phyloP scores from a whole-genome alignment of 805 yeast genomes.

The Metschnikowia noctiluminum region DNA sequence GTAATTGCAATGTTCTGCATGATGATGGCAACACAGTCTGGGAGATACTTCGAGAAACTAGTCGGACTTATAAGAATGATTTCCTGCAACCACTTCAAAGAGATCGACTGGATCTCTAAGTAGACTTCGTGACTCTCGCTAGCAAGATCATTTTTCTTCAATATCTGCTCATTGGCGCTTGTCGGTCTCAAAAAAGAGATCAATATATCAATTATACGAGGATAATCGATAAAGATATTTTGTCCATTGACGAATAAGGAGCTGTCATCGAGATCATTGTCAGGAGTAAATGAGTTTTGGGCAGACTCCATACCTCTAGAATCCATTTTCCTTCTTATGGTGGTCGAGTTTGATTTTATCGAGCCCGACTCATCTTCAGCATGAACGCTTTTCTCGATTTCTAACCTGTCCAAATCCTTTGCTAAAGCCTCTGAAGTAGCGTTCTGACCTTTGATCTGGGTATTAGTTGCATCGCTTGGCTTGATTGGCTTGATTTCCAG shows the following conservation, averaged over 20 bases:
- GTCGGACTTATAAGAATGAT: constrained; percentile 70
- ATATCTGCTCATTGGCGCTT: constrained; percentile 8
- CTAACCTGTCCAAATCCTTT: background rate
- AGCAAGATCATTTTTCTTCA: constrained; percentile 24
- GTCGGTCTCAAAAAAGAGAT: constrained; percentile 64
- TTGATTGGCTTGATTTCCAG: background rate
- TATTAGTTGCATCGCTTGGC: background rate
- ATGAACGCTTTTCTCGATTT: background rate
- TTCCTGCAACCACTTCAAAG: constrained; percentile 77
- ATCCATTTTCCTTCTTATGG: constrained; percentile 19
- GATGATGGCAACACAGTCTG: constrained; percentile 68
- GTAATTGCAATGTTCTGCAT: constrained; percentile 41
- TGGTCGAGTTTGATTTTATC: constrained; percentile 25
- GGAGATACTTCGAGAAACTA: constrained; percentile 69
- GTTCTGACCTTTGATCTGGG: background rate
- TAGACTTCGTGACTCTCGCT: constrained; percentile 38
- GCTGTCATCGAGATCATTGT: constrained; percentile 21
- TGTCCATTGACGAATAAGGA: constrained; percentile 47
- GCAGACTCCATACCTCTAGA: constrained; percentile 1
- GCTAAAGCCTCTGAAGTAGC: background rate
- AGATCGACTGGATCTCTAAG: constrained; percentile 69
- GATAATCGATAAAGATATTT: constrained; percentile 76
- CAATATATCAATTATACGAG: constrained; percentile 75
- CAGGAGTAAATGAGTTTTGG: background rate
- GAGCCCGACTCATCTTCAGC: constrained; percentile 15